Evolutionary conservation across 768 basidiomycete species (phyloP), one percentile per base, ranked within the genome.

Genomic region (Cystobasidium ongulense): DNA sequence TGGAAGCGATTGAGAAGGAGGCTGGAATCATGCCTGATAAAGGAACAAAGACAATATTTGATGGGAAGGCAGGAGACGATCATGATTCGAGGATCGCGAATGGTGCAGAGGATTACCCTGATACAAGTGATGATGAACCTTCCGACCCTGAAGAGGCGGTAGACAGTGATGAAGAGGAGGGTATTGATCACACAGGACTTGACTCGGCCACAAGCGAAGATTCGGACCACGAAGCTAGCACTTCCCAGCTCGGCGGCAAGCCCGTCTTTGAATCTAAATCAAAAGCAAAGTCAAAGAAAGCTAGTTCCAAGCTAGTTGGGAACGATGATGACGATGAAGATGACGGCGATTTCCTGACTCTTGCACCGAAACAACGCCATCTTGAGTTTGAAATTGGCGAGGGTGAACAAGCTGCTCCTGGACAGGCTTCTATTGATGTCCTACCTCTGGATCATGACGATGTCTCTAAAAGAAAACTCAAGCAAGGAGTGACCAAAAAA

Each of bases 341-440:
- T 10, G 84, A 84, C 11, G 92, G 92, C 74, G 94, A 96, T 68
- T 97, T 99, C 80, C 90, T 97, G 80, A 92, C 91, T 0, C 86
- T 98, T 75, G 92, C 93, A 80, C 89, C 93, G n/a, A 88, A 87
- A 0, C 85, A 97, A 79, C 96, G 98, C 81, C 88, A 87, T 50
- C 83, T 94, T 7, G 75, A 82, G 63, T 79, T 80, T n/a, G 80
- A 53, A 18, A 57, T 52, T 35, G 72, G 76, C 5, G 75, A 62
- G 15, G 53, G 52, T 25, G 11, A 29, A 1, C 52, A 5, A 35
- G 13, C 4, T 21, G 57, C 25, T 29, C 29, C 33, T 29, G 84
- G 82, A 43, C 84, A 89, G 25, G 57, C 5, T 15, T 31, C 57
- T 15, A 10, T 27, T 27, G 33, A 59, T 29, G 21, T 13, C 29